Conservation (phyloP, 2,329 filamentous ascomycete genomes). For the Dactylellina cionopaga region DNA sequence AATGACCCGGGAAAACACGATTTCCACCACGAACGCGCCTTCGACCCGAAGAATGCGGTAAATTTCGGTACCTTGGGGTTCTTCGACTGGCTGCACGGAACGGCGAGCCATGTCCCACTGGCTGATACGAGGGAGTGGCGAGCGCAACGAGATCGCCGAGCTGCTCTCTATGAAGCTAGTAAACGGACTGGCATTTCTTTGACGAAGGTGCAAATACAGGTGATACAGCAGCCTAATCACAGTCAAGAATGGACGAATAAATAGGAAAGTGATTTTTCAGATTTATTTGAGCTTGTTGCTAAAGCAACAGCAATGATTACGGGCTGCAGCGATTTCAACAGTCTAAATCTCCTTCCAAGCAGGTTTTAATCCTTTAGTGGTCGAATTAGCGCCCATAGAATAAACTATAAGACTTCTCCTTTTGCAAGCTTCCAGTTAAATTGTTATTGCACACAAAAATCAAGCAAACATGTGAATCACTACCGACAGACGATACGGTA, state of each 20-base stretch:
- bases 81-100: slow-evolving; percentile 21
- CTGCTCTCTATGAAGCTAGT: slow-evolving; percentile 7
- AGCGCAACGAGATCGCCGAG: slow-evolving; percentile 9
- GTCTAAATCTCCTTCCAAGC: too few species aligned
- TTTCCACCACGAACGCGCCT: slow-evolving; percentile 22
- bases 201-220: slow-evolving; percentile 1
- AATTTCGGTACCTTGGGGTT: slow-evolving; percentile 14
- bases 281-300: too few species aligned
- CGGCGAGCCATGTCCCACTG: slow-evolving; percentile 4
- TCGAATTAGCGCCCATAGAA: too few species aligned
- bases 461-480: too few species aligned
- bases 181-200: slow-evolving; percentile 10
- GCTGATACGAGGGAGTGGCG: slow-evolving; percentile 15
- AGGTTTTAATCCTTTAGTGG: too few species aligned
- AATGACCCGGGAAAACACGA: slow-evolving; percentile 22
- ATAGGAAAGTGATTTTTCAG: too few species aligned
- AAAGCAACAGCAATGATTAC: too few species aligned
- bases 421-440: too few species aligned
- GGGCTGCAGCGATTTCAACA: too few species aligned
- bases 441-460: too few species aligned
- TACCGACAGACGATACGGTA: too few species aligned
- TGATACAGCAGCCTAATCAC: slow-evolving; percentile 16
- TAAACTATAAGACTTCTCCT: too few species aligned
- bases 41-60: slow-evolving; percentile 11
- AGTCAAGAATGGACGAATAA: slow-evolving; percentile 6